phyloP scores from a whole-genome alignment of 768 basidiomycete genomes.

The Tremella mesenterica region DNA sequence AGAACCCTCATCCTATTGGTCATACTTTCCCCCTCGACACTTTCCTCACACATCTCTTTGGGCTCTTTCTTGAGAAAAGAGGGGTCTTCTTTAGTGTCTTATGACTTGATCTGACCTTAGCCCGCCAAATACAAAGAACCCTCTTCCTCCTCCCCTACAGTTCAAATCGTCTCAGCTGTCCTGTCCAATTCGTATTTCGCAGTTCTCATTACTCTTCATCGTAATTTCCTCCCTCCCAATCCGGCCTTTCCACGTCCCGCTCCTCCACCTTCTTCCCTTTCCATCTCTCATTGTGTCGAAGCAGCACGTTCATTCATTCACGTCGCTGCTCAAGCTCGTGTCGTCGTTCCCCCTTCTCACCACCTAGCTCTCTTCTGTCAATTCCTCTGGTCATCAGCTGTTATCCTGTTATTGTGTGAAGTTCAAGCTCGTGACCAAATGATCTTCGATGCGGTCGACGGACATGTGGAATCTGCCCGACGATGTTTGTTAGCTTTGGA shows the following conservation, averaged over 20 bases:
- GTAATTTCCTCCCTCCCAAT: constrained; percentile 35
- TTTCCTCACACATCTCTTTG: neutral
- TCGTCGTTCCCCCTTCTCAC: constrained; percentile 34
- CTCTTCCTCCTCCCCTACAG: constrained; percentile 16
- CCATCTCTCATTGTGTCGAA: constrained; percentile 32
- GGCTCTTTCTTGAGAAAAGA: too few relatives aligned
- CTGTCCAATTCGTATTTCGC: constrained; percentile 36
- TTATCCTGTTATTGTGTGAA: constrained; percentile 37
- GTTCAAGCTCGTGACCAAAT: constrained; percentile 37
- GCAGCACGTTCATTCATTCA: constrained; percentile 39
- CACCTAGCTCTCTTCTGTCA: constrained; percentile 37
- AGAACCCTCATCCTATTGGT: neutral
- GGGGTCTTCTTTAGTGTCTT: too few relatives aligned
- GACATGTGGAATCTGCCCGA: constrained; percentile 28
- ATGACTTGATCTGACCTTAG: constrained; percentile 4
- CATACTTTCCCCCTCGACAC: neutral
- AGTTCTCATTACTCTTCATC: constrained; percentile 33
- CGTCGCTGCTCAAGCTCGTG: constrained; percentile 31
- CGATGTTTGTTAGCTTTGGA: constrained; percentile 26
- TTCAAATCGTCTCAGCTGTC: constrained; percentile 33
- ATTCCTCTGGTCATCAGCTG: constrained; percentile 37
- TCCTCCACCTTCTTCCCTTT: constrained; percentile 31
- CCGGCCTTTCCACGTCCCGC: constrained; percentile 29
- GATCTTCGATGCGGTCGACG: constrained; percentile 33
- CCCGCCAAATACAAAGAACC: constrained; percentile 36